Base-by-base conservation (phyloP, 2,329 filamentous ascomycete species). In the Monosporascus sp. region DNA sequence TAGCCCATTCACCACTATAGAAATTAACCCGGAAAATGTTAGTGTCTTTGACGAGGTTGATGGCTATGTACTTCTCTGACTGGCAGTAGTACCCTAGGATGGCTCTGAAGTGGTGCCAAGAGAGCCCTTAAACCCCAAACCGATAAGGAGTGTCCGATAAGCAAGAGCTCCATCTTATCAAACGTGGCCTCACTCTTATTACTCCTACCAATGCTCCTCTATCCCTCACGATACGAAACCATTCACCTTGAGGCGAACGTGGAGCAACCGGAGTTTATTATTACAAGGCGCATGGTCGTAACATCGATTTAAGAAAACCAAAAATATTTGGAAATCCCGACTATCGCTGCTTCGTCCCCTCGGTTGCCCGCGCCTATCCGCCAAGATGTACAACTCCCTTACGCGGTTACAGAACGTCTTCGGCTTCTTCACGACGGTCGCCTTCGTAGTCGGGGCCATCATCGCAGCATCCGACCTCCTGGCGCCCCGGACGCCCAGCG, bases 371-470 rank as follows among this genome's bases (percentile, higher is more conserved):
- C 51, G 14, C 37, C 49, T 39, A 36, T 31, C 47, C 36, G 39
- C 67, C 74, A 79, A 55, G 56, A 97, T 99, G 94, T 87, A 97
- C 74, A 95, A 90, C 67, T 83, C 88, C 47, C 74, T 96, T 48
- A 90, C 89, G 57, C 89, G 94, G 62, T 72, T 87, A 61, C 94
- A 99, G 73, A 93, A 90, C 74, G 86, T 91, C 70, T 99, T 99
- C 70, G 91, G 94, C 72, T 97, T 96, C 83, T 97, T 97, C 79
- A 97, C 94, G 18, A 95, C 91, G 25, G 91, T 97, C 58, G 87
- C 88, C 53, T 94, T 96, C 67, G 82, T 83, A 53, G 81, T 97
- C 51, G 92, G 85, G 50, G 82, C 81, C 51, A 74, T 95, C 54
- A 89, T 97, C 62, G 92, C 93, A 47, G 76, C 88, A 49, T 92